A percentile compares a stretch with the other conserved stretches of the same genome.
Evolutionary conservation across 164 flowering plant genomes (phyloP).

Genomic region (Vitis rotundifolia): DNA sequence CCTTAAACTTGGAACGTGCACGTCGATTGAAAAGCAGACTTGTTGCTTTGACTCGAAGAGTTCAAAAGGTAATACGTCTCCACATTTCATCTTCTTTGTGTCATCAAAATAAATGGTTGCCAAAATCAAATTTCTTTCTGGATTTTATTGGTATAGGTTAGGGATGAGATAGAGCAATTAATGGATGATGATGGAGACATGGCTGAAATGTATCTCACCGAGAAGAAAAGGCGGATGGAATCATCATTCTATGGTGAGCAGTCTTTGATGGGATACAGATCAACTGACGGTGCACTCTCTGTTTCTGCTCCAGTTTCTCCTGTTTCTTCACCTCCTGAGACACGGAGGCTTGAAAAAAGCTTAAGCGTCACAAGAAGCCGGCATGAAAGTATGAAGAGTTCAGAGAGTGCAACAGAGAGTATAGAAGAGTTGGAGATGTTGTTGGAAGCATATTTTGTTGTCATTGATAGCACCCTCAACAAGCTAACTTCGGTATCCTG

Average conservation of each 20-base stretch:
- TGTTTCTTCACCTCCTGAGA: slow-evolving; percentile 81
- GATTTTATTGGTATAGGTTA: slow-evolving; percentile 39
- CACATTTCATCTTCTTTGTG: background rate
- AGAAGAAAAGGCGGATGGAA: slow-evolving; percentile 72
- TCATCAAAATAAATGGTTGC: background rate
- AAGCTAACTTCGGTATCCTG: slow-evolving; percentile 80
- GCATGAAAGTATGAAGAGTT: slow-evolving; percentile 78
- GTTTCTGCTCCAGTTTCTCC: slow-evolving; percentile 95
- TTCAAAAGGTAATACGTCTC: slow-evolving; percentile 56
- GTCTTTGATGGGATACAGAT: slow-evolving; percentile 59
- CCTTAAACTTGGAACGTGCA: slow-evolving; percentile 66
- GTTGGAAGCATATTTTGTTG: slow-evolving; percentile 87
- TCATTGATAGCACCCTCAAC: slow-evolving; percentile 87
- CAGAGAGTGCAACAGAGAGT: slow-evolving; percentile 59
- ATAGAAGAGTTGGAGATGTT: slow-evolving; percentile 94
- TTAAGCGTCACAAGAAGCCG: slow-evolving; percentile 80
- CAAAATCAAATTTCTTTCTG: background rate
- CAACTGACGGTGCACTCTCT: slow-evolving; percentile 60
- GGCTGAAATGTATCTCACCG: slow-evolving; percentile 88
- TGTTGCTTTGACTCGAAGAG: slow-evolving; percentile 68
- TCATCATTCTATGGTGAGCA: slow-evolving; percentile 76
- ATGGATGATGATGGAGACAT: slow-evolving; percentile 89
- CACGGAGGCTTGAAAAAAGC: slow-evolving; percentile 72
- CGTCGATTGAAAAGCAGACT: slow-evolving; percentile 79
- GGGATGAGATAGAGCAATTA: slow-evolving; percentile 83